Percentiles rank a stretch among this genome's conserved stretches.
Conservation (phyloP, 2,329 filamentous ascomycete species). For the Lasiodiplodia citricola region DNA sequence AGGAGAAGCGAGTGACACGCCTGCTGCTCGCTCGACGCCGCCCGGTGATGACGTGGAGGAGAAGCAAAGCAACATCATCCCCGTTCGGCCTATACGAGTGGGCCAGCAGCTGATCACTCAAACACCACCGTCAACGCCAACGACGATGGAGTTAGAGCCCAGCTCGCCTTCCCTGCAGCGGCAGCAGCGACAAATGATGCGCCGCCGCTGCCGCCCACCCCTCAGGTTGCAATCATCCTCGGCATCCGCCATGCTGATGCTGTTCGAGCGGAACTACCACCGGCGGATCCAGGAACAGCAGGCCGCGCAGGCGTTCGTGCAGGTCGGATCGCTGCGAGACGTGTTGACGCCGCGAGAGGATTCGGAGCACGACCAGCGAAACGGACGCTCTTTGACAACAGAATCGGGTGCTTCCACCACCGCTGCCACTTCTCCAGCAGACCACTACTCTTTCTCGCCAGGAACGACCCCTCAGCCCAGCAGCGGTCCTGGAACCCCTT, state of each 20-base stretch:
- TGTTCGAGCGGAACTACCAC: not conserved
- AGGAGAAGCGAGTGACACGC: not conserved
- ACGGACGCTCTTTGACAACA: not conserved
- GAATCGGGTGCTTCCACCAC: no score
- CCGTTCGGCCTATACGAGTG: not conserved
- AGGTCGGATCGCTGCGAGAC: not conserved
- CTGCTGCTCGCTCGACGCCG: not conserved
- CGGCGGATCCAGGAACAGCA: not conserved
- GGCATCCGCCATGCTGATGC: not conserved
- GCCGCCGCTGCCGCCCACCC: not conserved
- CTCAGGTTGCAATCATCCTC: not conserved
- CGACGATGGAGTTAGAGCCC: not conserved
- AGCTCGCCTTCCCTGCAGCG: not conserved
- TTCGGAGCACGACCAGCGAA: not conserved
- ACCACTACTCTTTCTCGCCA: not conserved
- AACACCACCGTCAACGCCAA: not conserved
- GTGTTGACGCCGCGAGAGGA: not conserved
- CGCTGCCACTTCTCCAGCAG: not conserved
- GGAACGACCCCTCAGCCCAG: no score
- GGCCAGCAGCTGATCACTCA: not conserved
- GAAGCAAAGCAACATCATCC: not conserved
- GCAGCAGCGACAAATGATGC: not conserved
- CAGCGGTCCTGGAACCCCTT: no score
- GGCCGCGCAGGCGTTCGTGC: not conserved
- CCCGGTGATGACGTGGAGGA: not conserved